Conservation (phyloP, 2,329 filamentous ascomycete genomes). For the Xylaria sp. region DNA sequence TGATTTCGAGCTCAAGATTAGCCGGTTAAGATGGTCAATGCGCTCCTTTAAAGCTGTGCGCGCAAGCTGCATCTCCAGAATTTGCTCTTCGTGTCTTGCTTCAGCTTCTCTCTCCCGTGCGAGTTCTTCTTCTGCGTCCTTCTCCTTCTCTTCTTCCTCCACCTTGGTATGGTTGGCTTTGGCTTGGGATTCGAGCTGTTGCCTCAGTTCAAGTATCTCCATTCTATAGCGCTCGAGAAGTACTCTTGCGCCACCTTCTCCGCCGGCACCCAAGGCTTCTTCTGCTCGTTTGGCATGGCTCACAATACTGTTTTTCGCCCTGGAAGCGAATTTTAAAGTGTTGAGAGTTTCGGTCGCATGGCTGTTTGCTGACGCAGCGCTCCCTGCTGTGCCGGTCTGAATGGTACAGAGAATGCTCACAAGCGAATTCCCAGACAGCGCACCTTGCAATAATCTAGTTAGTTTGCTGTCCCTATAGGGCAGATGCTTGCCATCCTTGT, state of each 20-base stretch:
- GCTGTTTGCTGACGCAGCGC: constrained; percentile 74
- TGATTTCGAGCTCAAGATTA: constrained; percentile 96
- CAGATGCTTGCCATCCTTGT: constrained; percentile 90
- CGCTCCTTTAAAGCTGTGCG: constrained; percentile 95
- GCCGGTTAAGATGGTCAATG: constrained; percentile 93
- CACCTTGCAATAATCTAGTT: constrained; percentile 89
- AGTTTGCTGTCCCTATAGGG: constrained; percentile 98
- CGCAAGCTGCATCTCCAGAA: constrained; percentile 97
- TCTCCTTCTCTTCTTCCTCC: constrained; percentile 70
- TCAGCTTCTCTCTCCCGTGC: constrained; percentile 82
- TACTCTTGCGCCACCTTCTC: constrained; percentile 87
- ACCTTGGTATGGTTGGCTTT: constrained; percentile 72
- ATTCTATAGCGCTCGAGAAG: constrained; percentile 92
- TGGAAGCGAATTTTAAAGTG: constrained; percentile 94
- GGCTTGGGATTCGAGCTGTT: constrained; percentile 84
- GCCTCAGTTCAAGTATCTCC: constrained; percentile 85
- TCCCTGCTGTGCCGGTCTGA: constrained; percentile 82
- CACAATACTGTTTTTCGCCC: constrained; percentile 97
- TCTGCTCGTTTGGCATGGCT: constrained; percentile 96
- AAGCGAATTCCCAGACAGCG: constrained; percentile 90
- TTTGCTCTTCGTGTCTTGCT: constrained; percentile 92
- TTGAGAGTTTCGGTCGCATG: constrained; percentile 92
- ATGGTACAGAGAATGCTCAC: constrained; percentile 98
- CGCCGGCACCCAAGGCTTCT: constrained; percentile 81
- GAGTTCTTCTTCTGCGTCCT: constrained; percentile 77